Evolutionary conservation across 2,329 filamentous ascomycete species (phyloP).

Genomic region (Fusarium chaquense): DNA sequence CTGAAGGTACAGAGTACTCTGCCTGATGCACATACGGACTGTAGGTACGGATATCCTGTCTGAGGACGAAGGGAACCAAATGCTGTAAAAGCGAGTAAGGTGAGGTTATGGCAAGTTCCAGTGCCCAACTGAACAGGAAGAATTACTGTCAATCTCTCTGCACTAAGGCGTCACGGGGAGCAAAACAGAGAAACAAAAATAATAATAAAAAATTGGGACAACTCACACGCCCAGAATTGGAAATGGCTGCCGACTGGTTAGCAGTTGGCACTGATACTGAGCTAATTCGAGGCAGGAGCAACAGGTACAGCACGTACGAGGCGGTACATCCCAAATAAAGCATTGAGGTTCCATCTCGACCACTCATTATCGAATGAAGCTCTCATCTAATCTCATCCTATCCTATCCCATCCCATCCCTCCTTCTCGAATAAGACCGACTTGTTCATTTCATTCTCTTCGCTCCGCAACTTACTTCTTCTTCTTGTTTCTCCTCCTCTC

Average conservation of each 20-base stretch:
- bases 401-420: slow-evolving; percentile 17
- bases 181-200: not conserved
- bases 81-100: not conserved
- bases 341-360: slow-evolving; percentile 27
- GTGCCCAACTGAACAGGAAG: slow-evolving; percentile 30
- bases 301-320: slow-evolving; percentile 3
- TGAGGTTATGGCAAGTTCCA: slow-evolving; percentile 24
- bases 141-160: slow-evolving; percentile 12
- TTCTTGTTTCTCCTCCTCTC: slow-evolving; percentile 2
- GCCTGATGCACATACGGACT: not conserved
- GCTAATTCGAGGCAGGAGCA: slow-evolving; percentile 12
- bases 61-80: not conserved
- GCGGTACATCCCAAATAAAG: slow-evolving; percentile 19
- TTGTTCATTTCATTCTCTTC: slow-evolving; percentile 29
- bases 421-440: slow-evolving; percentile 27
- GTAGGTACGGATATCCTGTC: slow-evolving; percentile 1
- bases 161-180: slow-evolving; percentile 7
- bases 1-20: too few species aligned
- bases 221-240: slow-evolving; percentile 22
- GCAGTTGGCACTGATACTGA: slow-evolving; percentile 17
- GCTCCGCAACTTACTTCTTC: slow-evolving; percentile 20
- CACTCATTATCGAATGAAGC: slow-evolving; percentile 38
- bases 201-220: slow-evolving; percentile 14
- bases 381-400: slow-evolving; percentile 38
- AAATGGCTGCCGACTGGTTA: slow-evolving; percentile 27